Evolutionary conservation across 1,284 basidiomycete genomes (phyloP).

Genomic region (Ceratobasidium sp.): DNA sequence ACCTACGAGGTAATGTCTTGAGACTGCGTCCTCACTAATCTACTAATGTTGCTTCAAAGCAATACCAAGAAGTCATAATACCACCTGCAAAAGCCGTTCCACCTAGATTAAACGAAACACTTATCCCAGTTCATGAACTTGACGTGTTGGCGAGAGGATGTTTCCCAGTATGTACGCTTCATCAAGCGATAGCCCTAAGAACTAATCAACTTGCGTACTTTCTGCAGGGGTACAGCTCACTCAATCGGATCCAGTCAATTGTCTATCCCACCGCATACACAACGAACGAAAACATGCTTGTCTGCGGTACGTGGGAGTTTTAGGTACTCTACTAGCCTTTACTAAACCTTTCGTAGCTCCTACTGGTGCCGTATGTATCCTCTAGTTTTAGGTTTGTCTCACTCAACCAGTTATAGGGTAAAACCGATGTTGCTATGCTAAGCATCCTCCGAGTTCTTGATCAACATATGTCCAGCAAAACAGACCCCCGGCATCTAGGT

Average conservation of each 20-base stretch:
- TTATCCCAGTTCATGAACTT: constrained; percentile 78
- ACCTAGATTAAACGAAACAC: constrained; percentile 75
- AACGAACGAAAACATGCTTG: constrained; percentile 95
- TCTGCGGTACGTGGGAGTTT: constrained; percentile 77
- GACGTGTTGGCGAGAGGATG: constrained; percentile 85
- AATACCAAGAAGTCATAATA: constrained; percentile 80
- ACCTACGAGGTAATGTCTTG: constrained; percentile 66
- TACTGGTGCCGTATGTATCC: constrained; percentile 84
- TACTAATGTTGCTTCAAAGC: constrained; percentile 61
- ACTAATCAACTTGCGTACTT: background rate
- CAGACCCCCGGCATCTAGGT: constrained; percentile 56
- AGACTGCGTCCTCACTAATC: background rate
- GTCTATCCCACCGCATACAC: constrained; percentile 94
- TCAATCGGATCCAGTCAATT: constrained; percentile 97
- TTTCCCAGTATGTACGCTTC: constrained; percentile 73
- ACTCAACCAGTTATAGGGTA: constrained; percentile 70
- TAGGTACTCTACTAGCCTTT: background rate
- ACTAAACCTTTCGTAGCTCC: constrained; percentile 68
- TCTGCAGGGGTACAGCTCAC: constrained; percentile 79
- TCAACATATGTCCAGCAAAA: constrained; percentile 66
- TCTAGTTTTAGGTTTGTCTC: constrained; percentile 40
- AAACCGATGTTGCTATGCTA: constrained; percentile 99
- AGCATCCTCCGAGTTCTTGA: constrained; percentile 89
- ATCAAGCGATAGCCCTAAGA: background rate
- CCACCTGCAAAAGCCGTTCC: constrained; percentile 88